These are phyloP conservation scores for Aethionema arabicum DNA, from an alignment of 345 rosid genomes.

Conservation along the genomic window DNA sequence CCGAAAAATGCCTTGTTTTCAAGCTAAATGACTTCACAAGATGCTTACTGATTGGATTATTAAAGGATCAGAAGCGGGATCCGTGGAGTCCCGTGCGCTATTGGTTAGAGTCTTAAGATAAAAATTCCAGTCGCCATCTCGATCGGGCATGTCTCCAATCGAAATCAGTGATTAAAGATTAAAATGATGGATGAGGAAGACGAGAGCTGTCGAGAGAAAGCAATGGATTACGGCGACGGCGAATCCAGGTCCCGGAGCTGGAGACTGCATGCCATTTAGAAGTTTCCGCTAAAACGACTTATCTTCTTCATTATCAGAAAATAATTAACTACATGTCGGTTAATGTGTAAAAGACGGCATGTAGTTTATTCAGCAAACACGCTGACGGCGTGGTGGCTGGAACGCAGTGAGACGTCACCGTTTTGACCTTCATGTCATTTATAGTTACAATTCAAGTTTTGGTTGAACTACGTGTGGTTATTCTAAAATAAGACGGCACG, in stretches of 20 bases:
- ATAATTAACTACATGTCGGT: slow-evolving; percentile 11
- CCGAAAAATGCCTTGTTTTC: background rate
- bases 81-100: slow-evolving; percentile 73
- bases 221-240: slow-evolving; percentile 2
- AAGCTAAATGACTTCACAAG: background rate
- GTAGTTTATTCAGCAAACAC: slow-evolving; percentile 7
- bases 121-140: slow-evolving; percentile 69
- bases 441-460: too few species aligned
- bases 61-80: slow-evolving; percentile 85
- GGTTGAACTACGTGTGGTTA: too few species aligned
- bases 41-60: slow-evolving; percentile 62
- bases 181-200: slow-evolving; percentile 7
- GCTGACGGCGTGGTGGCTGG: background rate
- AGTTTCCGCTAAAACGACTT: background rate
- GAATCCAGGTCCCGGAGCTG: slow-evolving; percentile 4
- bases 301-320: too few species aligned
- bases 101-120: slow-evolving; percentile 66
- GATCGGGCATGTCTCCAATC: slow-evolving; percentile 42
- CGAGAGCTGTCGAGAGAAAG: background rate
- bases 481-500: too few species aligned
- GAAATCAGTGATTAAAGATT: background rate
- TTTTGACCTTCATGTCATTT: too few species aligned
- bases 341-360: slow-evolving; percentile 20
- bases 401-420: too few species aligned
- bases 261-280: background rate